Base-by-base conservation (phyloP, 148 eudicot species). In the Rheum nobile region DNA sequence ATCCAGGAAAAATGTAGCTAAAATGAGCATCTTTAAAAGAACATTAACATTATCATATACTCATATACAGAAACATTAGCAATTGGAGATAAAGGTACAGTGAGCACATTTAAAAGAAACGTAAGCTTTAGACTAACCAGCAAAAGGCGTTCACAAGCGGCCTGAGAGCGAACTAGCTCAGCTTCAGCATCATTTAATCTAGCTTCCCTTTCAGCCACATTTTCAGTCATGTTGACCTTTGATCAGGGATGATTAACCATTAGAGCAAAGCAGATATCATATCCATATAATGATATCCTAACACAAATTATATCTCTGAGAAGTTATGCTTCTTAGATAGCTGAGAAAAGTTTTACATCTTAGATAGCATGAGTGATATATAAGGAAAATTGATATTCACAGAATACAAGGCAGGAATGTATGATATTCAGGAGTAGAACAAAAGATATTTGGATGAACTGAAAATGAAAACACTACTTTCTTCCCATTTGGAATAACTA, bases 141-240 rank as follows among this genome's bases (percentile, higher is more conserved):
- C 63, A 79, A 78, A 46, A 85, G 71, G 43, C 88, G 91, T 32
- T 86, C 80, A 78, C 83, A 83, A n/a, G 80, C 74, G 75, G 90
- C 87, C 63, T 72, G 84, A 9, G 80, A 77, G 17, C 92, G 94
- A n/a, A 87, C 86, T 76, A 90, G 54, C 81, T 90, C 92, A 44
- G 92, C 82, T 83, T 92, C 97, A 42, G 84, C 73, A 63, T 90
- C 96, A 78, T 84, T 82, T 72, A 87, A 19, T 72, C 86, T 85
- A 59, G 96, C 88, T 79, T 92, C 96, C 80, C 82, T 90, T 71
- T 80, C 72, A 46, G 94, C 85, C 75, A 89, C 83, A 75, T 72
- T 88, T n/a, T 90, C 96, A 46, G 94, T 81, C 88, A 88, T 82
- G 29, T 86, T 78, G 41, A 83, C 86, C 91, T 88, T 80, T 28